Percentiles rank a stretch among this genome's conserved stretches.
Conservation (phyloP, 2,329 filamentous ascomycete genomes). For the Pseudogymnoascus sp. region DNA sequence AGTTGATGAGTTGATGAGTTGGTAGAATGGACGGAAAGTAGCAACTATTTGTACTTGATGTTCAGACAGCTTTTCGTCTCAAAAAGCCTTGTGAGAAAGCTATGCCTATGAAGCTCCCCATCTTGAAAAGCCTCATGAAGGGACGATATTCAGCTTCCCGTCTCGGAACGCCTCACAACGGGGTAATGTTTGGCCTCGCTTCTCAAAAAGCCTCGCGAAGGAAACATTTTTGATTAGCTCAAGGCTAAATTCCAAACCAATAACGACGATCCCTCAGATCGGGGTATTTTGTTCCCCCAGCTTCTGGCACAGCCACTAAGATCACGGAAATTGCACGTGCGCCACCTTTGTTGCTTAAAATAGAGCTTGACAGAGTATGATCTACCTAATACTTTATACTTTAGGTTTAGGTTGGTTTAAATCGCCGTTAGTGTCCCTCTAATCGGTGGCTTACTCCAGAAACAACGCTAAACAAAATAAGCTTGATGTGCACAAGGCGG, state of each 20-base stretch:
- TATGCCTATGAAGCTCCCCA: neutral
- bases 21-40: neutral
- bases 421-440: neutral
- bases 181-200: neutral
- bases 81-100: neutral
- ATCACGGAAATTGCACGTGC: neutral
- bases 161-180: neutral
- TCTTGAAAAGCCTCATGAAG: neutral
- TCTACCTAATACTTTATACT: neutral
- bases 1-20: neutral
- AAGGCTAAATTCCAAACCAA: neutral
- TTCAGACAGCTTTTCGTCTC: neutral
- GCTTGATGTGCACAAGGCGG: neutral
- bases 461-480: neutral
- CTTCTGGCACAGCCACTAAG: neutral
- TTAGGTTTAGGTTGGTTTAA: neutral
- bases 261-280: neutral
- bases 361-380: neutral
- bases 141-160: neutral
- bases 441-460: too few species aligned
- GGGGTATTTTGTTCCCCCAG: neutral
- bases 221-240: neutral
- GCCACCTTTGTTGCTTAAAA: slow-evolving; percentile 1
- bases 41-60: neutral
- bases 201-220: neutral